Evolutionary conservation across 306 rosid genomes (phyloP), one percentile per base, ranked within the genome.

Genomic region (Vigna radiata): DNA sequence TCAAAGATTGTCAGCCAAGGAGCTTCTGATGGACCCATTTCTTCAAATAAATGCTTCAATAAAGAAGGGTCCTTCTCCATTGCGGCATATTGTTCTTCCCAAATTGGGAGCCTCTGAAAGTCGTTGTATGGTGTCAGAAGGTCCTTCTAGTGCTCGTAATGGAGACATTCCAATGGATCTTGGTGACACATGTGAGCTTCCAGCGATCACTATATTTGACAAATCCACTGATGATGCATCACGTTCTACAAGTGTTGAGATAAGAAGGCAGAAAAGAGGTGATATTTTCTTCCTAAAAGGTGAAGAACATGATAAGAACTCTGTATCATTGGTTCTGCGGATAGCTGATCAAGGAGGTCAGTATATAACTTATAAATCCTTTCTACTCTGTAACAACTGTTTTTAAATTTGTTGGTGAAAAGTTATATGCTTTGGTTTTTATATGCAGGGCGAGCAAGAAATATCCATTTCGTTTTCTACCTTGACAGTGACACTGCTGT

Each of bases 261-360:
- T 85, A 59, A 65, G 71, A 65, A 83, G 81, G 77, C 10, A 55
- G 33, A 83, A 85, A 39, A 66, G 73, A 53, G 83, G 81, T 70
- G 85, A 85, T 76, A 16, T 33, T 3, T 61, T 61, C 36, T 61
- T 61, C 4, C 68, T 61, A 31, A 61, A 31, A 61, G 68, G 68
- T 31, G 68, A 61, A 61, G 44, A 33, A 31, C 33, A 61, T 61
- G 68, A 61, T 61, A 43, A 61, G 17, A 61, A 31, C 44, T 61
- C 68, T 7, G 46, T 31, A 1, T 31, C 68, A 15, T 61, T 61
- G 8, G 68, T 33, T 33, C 46, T 61, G 23, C 68, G 44, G 21
- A 61, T 61, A 61, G 19, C 68, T 31, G 68, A 61, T 16, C 68
- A 31, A 19, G 36, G 19, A 0, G 68, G 68, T 61, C 13, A 61